phyloP scores from a whole-genome alignment of 257 asterid species.

The Haberlea rhodopensis region DNA sequence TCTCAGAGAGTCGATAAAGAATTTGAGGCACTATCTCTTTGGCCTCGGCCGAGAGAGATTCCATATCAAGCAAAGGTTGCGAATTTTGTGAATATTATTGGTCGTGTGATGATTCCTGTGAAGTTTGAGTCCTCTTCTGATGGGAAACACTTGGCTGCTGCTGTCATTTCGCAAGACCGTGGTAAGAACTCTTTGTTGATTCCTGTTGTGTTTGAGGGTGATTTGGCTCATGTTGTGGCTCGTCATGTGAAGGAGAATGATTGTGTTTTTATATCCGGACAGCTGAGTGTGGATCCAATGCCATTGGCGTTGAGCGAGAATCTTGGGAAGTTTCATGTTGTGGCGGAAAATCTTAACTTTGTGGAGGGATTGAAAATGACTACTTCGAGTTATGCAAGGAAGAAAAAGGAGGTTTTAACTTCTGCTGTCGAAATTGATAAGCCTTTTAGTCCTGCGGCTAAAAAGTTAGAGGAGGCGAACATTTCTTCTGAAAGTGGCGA shows the following conservation, averaged over 20 bases:
- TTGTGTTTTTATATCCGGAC: conserved; percentile 60
- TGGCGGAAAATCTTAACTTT: conserved; percentile 60
- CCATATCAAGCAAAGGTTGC: conserved; percentile 61
- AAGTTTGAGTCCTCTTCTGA: conserved; percentile 43
- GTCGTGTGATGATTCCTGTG: conserved; percentile 52
- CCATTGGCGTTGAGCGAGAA: conserved; percentile 33
- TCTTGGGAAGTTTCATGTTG: conserved; percentile 50
- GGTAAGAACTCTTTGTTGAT: conserved; percentile 30
- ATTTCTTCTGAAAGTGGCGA: neutral
- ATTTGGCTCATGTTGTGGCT: conserved; percentile 61
- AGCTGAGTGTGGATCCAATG: conserved; percentile 47
- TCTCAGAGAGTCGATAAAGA: conserved; percentile 34
- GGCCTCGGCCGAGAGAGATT: conserved; percentile 70
- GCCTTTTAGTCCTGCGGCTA: neutral
- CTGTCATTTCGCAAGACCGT: conserved; percentile 45
- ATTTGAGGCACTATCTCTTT: conserved; percentile 28
- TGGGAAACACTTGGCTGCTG: conserved; percentile 50
- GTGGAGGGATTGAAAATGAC: conserved; percentile 48
- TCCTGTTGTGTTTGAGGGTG: conserved; percentile 76
- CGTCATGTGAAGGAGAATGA: conserved; percentile 69
- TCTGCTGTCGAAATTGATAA: conserved; percentile 2
- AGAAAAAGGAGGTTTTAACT: neutral
- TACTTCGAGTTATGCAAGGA: neutral
- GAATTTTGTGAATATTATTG: conserved; percentile 69
- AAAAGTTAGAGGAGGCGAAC: conserved; percentile 17